Conservation (phyloP, 2,329 filamentous ascomycete genomes). For the Diplocarpon mali region DNA sequence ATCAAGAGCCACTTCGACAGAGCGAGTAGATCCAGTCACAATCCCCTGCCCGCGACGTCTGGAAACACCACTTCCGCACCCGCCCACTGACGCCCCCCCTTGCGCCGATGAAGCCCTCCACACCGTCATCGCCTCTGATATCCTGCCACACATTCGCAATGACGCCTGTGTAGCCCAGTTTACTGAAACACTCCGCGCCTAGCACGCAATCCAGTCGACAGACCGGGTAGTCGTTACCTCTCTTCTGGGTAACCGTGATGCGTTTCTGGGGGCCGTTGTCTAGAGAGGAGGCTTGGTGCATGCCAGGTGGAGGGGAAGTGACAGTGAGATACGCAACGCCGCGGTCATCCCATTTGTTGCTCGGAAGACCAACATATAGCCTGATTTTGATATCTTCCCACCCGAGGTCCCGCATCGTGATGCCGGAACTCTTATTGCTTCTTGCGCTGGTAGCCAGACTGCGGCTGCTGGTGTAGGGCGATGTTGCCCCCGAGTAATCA, state of each 20-base stretch:
- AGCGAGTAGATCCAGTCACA: constrained; percentile 22
- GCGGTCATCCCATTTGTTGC: constrained; percentile 82
- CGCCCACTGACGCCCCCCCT: constrained; percentile 20
- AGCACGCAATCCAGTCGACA: constrained; percentile 16
- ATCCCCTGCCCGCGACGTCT: constrained; percentile 17
- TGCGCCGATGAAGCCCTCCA: constrained; percentile 17
- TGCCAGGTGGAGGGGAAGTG: constrained; percentile 57
- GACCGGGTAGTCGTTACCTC: constrained; percentile 1
- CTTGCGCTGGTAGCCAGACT: constrained; percentile 19
- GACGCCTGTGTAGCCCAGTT: constrained; percentile 19
- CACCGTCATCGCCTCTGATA: constrained; percentile 20
- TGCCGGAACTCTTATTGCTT: constrained; percentile 27
- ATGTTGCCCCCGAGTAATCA: constrained; percentile 41
- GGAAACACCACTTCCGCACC: constrained; percentile 23
- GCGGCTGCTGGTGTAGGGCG: constrained; percentile 23
- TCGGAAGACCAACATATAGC: constrained; percentile 67
- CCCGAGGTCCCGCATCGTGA: constrained; percentile 40
- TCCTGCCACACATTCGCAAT: constrained; percentile 23
- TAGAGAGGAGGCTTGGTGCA: constrained; percentile 45
- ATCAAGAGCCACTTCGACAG: constrained; percentile 1
- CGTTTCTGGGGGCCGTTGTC: constrained; percentile 70
- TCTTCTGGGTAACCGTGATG: constrained; percentile 32
- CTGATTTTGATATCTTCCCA: constrained; percentile 77
- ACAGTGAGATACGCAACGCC: constrained; percentile 78
- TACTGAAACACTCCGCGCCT: constrained; percentile 18